Evolutionary conservation across 2,329 filamentous ascomycete genomes (phyloP), one percentile per base, ranked within the genome.

Genomic region (Monosporascus cannonballus): DNA sequence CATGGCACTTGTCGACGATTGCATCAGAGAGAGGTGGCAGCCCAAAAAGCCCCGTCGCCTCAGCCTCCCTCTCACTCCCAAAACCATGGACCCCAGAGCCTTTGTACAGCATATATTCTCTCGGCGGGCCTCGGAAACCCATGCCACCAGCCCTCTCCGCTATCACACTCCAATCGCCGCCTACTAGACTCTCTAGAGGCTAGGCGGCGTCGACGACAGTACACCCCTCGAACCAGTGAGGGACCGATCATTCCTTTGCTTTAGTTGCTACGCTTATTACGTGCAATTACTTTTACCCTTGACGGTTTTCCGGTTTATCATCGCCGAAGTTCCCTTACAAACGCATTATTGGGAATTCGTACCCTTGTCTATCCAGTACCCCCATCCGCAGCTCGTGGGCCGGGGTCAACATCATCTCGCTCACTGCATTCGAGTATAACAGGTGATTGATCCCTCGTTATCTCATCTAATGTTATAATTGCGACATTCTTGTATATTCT

Each of bases 1-100:
- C 60, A 85, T 96, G 61, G 84, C 89, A 7, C 82, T 97, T 45
- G 87, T 95, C 49, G 93, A 97, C 66, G 90, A 97, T 72, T 90
- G 85, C 73, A 96, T 97, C 75, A 89, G 89, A 70, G 79, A 83
- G 56, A 83, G 82, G 53, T 94, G 90, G 83, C 84, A 76, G 59
- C 69, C 70, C 39, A 75, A 74, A 64, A 79, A 75, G 61, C 54
- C 63, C 15, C 71, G 70, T 51, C 71, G 66, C 55, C 65, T 72
- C 55, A 64, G 68, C 25, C 58, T 73, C 18, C 69, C 71, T 2
- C 58, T 70, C 56, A 64, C 66, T 41, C 64, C 66, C 61, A 61
- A 60, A 53, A 58, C 61, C 18, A 54, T 66, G 52, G 66, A 68
- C 50, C 65, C 68, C 3, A 65, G 64, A 30, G 61, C 64, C 17